Base-by-base conservation (phyloP, 768 basidiomycete species). In the Steccherinum ochraceum region DNA sequence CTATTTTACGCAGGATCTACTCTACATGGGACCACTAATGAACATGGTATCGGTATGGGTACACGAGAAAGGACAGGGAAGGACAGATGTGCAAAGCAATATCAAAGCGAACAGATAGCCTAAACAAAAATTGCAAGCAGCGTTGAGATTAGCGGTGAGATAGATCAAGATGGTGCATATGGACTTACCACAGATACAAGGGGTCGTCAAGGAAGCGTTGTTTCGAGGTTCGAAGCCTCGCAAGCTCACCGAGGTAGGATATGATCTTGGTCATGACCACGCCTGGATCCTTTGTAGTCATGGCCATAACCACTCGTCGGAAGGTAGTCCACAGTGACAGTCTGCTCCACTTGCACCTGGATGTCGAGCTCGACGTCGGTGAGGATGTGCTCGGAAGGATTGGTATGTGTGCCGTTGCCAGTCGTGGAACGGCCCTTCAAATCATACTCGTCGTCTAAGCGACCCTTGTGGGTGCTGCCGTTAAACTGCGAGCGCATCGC, bases 401-500 rank as follows among this genome's bases (percentile, higher is more conserved):
- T 43, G 5, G 39, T 18, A 18, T 20, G 24, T 11, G n/a, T n/a
- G 35, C 35, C 35, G 13, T 5, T 21, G 40, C 13, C 40, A 18
- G 40, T 23, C 21, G 25, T 24, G 16, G 13, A 18, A 19, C n/a
- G 25, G 18, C 24, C 25, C 21, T 43, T 43, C 16, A 18, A 19
- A 19, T 43, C 21, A 18, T 43, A 43, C 18, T 43, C 41, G 16
- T 43, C 41, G 41, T 43, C 18, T 16, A 35, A 16, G 16, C 30
- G 30, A 16, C 16, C 30, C n/a, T 48, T 39, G 25, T 40, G 45
- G 3, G 12, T 26, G 44, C 50, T 45, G 5, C 4, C 24, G 13
- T 51, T 26, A 20, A 52, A 49, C 39, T 52, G 51, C 5, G 51
- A 49, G n/a, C 51, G 51, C 20, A 52, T 24, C 3, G 51, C 35